phyloP scores from a whole-genome alignment of 768 basidiomycete species.

The Mycena galericulata region DNA sequence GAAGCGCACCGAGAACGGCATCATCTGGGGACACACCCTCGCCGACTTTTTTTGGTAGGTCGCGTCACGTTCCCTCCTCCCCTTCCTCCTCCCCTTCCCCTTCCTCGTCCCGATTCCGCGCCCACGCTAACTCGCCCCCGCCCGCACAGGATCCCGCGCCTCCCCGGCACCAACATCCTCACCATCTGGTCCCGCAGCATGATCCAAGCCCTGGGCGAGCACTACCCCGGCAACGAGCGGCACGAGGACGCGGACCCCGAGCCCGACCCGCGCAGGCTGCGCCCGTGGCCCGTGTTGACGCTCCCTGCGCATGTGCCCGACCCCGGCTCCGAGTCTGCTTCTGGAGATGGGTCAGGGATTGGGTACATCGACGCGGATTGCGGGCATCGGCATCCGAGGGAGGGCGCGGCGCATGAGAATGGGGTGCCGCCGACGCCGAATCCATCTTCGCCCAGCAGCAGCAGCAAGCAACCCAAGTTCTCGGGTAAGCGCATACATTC shows the following conservation, averaged over 20 bases:
- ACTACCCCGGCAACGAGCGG: constrained; percentile 29
- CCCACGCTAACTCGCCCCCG: too few relatives aligned
- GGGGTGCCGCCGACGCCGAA: too few relatives aligned
- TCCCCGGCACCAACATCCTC: constrained; percentile 40
- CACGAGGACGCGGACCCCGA: constrained; percentile 27
- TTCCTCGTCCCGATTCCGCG: too few relatives aligned
- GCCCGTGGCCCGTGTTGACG: constrained; percentile 33
- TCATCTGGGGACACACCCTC: constrained; percentile 44
- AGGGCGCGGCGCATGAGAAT: too few relatives aligned
- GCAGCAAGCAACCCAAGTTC: not conserved
- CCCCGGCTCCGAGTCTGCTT: too few relatives aligned
- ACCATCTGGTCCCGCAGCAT: constrained; percentile 50
- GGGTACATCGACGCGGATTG: constrained; percentile 17
- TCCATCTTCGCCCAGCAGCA: too few relatives aligned
- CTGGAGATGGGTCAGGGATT: not conserved
- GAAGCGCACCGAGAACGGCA: constrained; percentile 36
- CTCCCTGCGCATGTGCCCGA: too few relatives aligned
- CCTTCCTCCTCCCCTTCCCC: too few relatives aligned
- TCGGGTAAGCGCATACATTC: not conserved
- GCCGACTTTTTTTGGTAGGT: constrained; percentile 43
- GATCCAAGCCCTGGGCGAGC: constrained; percentile 46
- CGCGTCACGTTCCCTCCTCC: too few relatives aligned
- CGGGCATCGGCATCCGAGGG: not conserved
- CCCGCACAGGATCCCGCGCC: constrained; percentile 38
- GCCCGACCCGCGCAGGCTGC: constrained; percentile 29